Percentiles rank a stretch among this genome's conserved stretches.
Conservation (phyloP, 2,329 filamentous ascomycete species). For the Seiridium unicorne region DNA sequence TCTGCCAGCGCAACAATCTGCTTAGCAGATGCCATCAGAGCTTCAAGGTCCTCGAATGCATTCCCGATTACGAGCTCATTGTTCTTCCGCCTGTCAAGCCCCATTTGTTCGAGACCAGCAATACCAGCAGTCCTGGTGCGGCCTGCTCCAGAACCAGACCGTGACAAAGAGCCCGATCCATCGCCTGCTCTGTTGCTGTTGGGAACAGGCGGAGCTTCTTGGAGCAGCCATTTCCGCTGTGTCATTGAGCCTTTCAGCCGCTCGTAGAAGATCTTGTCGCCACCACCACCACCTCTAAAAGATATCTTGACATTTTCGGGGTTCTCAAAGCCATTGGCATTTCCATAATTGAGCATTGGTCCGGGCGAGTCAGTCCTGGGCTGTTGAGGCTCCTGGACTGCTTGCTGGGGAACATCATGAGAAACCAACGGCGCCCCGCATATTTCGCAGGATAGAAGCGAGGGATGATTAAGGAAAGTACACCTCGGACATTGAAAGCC, state of each 20-base stretch:
- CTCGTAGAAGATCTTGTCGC: conserved; percentile 88
- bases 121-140: conserved; percentile 75
- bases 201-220: conserved; percentile 85
- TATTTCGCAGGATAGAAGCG: conserved; percentile 82
- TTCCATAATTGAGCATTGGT: conserved; percentile 53
- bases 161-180: conserved; percentile 27
- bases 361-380: conserved; percentile 74
- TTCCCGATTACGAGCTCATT: conserved; percentile 91
- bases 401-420: conserved; percentile 39
- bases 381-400: conserved; percentile 33
- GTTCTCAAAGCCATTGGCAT: conserved; percentile 47
- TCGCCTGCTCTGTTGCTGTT: conserved; percentile 48
- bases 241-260: conserved; percentile 83
- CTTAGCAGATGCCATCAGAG: conserved; percentile 95
- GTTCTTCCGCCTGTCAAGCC: conserved; percentile 81
- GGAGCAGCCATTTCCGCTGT: conserved; percentile 93
- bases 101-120: conserved; percentile 84
- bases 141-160: conserved; percentile 22
- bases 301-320: conserved; percentile 85
- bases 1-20: conserved; percentile 93
- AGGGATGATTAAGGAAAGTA: conserved; percentile 92
- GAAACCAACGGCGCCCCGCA: conserved; percentile 76
- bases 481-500: conserved; percentile 75
- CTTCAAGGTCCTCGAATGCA: conserved; percentile 94
- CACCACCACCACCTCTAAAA: conserved; percentile 85